phyloP scores from a whole-genome alignment of 164 flowering plant species.

The Aristolochia fimbriata region DNA sequence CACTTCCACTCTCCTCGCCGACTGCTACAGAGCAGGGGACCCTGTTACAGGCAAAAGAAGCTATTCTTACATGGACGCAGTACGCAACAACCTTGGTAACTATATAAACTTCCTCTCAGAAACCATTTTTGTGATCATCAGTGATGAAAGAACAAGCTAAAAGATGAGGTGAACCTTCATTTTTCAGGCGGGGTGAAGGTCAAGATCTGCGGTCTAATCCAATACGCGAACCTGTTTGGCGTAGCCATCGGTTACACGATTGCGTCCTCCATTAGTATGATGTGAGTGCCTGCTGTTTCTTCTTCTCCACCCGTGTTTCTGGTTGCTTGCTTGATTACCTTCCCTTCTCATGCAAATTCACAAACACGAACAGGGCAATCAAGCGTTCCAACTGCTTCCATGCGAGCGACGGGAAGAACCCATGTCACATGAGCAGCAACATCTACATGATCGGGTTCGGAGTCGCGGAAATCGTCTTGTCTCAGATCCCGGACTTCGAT shows the following conservation, averaged over 20 bases:
- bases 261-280: slow-evolving; percentile 51
- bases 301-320: neutral
- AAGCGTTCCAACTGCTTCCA: slow-evolving; percentile 52
- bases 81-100: slow-evolving; percentile 41
- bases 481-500: slow-evolving; percentile 51
- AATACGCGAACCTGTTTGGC: slow-evolving; percentile 36
- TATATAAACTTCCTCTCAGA: too few species aligned
- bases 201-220: slow-evolving; percentile 33
- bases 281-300: slow-evolving; percentile 17
- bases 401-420: slow-evolving; percentile 21
- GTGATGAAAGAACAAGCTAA: neutral
- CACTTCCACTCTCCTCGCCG: slow-evolving; percentile 41
- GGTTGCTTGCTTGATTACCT: neutral
- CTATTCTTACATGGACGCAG: slow-evolving; percentile 56
- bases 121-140: neutral
- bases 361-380: slow-evolving; percentile 35
- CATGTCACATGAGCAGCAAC: slow-evolving; percentile 32
- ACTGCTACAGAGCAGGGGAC: slow-evolving; percentile 50
- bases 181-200: slow-evolving; percentile 34
- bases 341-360: neutral
- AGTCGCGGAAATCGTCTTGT: slow-evolving; percentile 26
- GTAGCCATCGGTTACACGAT: slow-evolving; percentile 48
- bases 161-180: neutral
- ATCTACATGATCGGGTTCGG: slow-evolving; percentile 51
- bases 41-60: slow-evolving; percentile 43